Base-by-base conservation (phyloP, 257 asterid species). In the Solanum pinnatisectum region DNA sequence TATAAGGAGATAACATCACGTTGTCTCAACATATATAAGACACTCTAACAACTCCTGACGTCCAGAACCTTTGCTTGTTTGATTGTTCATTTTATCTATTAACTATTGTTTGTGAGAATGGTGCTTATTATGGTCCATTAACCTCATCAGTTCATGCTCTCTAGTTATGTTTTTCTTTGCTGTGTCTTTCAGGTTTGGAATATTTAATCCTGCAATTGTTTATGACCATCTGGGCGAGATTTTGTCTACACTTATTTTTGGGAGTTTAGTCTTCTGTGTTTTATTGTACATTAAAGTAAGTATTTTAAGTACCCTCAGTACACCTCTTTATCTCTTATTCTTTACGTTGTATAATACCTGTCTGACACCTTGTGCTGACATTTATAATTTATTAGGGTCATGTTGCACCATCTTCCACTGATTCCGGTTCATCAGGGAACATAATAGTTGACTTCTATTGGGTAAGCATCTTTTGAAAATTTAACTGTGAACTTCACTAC, bases 221-320 rank as follows among this genome's bases (percentile, higher is more conserved):
- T 96, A 96, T 87, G 99, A 95, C 82, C 99, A 95, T 91, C 92
- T 96, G 89, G 99, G 99, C 25, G 98, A 96, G 91, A 95, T 95
- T 87, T 94, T 92, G 83, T 96, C 99, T 59, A 94, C 99, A 40
- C 96, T 96, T 83, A 94, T 95, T 83, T 91, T 94, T 76, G 99
- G 98, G 90, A 96, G 99, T 92, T 91, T 96, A 63, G 60, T 94
- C 92, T 95, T 96, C 68, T 96, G 99, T 85, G 81, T 95, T 84
- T 90, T 96, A 82, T 90, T 96, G 90, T 95, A 95, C 91, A 90
- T 96, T 90, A 96, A 96, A 90, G 99, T 95, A 87, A 89, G 98
- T 89, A 14, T 74, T 35, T 33, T 70, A 70, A 70, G 39, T 70
- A 70, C 5, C 73, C 73, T 25, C 73, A 5, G 20, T 67, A 67